Percentiles rank a stretch among this genome's conserved stretches.
phyloP scores from a whole-genome alignment of 441 rosid genomes.

The Mallotus repandus region DNA sequence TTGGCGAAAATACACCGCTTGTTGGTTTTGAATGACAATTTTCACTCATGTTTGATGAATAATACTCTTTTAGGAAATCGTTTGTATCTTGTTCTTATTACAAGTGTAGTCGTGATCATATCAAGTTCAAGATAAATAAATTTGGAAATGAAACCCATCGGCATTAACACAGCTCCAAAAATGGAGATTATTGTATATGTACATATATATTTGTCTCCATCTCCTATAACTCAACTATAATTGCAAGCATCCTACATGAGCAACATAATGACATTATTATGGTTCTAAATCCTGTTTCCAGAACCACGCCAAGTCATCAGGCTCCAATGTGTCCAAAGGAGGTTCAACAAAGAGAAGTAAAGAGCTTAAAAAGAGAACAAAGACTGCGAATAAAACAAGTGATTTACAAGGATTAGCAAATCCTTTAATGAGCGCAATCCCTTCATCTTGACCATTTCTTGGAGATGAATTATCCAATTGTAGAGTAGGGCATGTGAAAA shows the following conservation, averaged over 20 bases:
- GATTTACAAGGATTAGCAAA: slow-evolving; percentile 60
- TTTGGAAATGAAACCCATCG: background rate
- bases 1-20: too few relatives aligned
- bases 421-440: slow-evolving; percentile 39
- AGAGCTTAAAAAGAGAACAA: slow-evolving; percentile 41
- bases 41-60: too few relatives aligned
- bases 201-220: background rate
- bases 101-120: background rate
- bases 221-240: background rate
- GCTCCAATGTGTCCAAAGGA: slow-evolving; percentile 34
- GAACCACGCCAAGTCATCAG: slow-evolving; percentile 23
- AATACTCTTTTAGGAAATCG: too few relatives aligned
- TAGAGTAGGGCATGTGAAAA: slow-evolving; percentile 55
- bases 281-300: background rate
- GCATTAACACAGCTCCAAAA: background rate
- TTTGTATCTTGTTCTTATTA: too few relatives aligned
- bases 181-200: background rate
- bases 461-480: slow-evolving; percentile 56
- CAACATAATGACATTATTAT: too few relatives aligned
- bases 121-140: background rate
- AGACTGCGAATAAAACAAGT: slow-evolving; percentile 44
- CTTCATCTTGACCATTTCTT: slow-evolving; percentile 51
- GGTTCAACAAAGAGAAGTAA: slow-evolving; percentile 53
- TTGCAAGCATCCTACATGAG: too few relatives aligned
- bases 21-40: too few relatives aligned